These are phyloP conservation scores for Panellus pusillus DNA, from an alignment of 768 basidiomycete species.

Conservation along the genomic window DNA sequence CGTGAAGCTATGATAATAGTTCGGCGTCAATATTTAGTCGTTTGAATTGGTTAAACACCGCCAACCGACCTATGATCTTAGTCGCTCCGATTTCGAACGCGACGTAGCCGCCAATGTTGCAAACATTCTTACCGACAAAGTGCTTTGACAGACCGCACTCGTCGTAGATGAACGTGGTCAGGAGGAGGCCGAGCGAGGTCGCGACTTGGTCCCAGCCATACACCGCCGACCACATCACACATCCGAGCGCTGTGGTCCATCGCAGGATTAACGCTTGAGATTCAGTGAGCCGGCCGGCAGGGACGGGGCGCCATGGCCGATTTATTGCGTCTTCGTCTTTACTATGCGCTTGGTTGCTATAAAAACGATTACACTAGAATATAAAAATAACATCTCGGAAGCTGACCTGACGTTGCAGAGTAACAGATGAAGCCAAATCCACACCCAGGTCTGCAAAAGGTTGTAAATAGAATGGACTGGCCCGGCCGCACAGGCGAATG, in stretches of 20 bases:
- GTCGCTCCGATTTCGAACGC: conserved; percentile 37
- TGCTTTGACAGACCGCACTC: not conserved
- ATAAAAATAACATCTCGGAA: no score
- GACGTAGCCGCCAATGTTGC: conserved; percentile 25
- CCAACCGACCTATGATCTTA: conserved; percentile 24
- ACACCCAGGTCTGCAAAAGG: not conserved
- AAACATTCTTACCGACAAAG: not conserved
- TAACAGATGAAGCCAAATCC: conserved; percentile 1
- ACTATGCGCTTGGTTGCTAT: conserved; percentile 1
- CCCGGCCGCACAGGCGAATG: not conserved
- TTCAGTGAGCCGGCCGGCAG: not conserved
- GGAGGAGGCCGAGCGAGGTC: not conserved
- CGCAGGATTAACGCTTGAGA: not conserved
- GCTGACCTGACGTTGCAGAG: not conserved
- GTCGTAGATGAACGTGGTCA: not conserved
- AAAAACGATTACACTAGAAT: no score
- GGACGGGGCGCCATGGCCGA: conserved; percentile 7
- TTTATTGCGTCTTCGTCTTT: conserved; percentile 9
- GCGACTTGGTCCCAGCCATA: not conserved
- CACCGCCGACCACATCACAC: not conserved
- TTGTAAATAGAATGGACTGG: not conserved
- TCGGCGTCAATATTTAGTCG: no score
- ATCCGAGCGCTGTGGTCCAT: not conserved
- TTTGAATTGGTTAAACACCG: no score
- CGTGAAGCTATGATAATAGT: not conserved